Percentiles rank a stretch among this genome's conserved stretches.
Evolutionary conservation across 495 filamentous ascomycete species (phyloP).

Genomic region (Aspergillus ellipticus): DNA sequence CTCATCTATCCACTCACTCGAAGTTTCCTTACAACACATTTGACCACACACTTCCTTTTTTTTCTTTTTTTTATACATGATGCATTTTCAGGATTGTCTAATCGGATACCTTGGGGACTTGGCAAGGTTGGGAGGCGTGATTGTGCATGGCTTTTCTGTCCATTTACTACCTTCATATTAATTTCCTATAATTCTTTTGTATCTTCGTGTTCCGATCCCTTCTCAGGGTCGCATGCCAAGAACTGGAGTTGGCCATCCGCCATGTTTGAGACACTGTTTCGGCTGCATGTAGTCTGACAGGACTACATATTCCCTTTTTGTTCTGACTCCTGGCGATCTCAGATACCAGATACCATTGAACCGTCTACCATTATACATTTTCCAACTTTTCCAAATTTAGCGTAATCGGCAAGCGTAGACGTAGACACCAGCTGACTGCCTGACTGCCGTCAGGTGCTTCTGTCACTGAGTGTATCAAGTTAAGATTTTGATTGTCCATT

Average conservation of each 20-base stretch:
- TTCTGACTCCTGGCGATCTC: slow-evolving; percentile 22
- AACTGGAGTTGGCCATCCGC: background rate
- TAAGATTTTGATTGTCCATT: too few species aligned
- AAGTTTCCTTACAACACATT: slow-evolving; percentile 7
- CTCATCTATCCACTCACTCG: slow-evolving; percentile 6
- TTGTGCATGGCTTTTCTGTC: slow-evolving; percentile 7
- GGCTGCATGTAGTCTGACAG: slow-evolving; percentile 6
- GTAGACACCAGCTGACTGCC: too few species aligned
- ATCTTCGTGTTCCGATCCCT: slow-evolving; percentile 4
- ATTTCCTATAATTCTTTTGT: slow-evolving; percentile 14
- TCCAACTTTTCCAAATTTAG: too few species aligned
- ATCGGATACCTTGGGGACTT: slow-evolving; percentile 13
- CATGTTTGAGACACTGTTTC: slow-evolving; percentile 13
- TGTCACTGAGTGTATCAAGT: too few species aligned
- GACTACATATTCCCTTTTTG: slow-evolving; percentile 8
- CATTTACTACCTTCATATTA: slow-evolving; percentile 7
- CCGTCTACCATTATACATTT: background rate
- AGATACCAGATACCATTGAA: slow-evolving; percentile 7
- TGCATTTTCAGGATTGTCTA: slow-evolving; percentile 8
- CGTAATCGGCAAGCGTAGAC: too few species aligned
- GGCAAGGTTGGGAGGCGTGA: slow-evolving; percentile 9
- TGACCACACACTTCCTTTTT: slow-evolving; percentile 1
- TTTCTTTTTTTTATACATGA: slow-evolving; percentile 12
- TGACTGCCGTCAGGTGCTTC: too few species aligned
- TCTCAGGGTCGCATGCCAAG: background rate